Evolutionary conservation across 1,284 basidiomycete species (phyloP), one percentile per base, ranked within the genome.

Genomic region (Meira nashicola): DNA sequence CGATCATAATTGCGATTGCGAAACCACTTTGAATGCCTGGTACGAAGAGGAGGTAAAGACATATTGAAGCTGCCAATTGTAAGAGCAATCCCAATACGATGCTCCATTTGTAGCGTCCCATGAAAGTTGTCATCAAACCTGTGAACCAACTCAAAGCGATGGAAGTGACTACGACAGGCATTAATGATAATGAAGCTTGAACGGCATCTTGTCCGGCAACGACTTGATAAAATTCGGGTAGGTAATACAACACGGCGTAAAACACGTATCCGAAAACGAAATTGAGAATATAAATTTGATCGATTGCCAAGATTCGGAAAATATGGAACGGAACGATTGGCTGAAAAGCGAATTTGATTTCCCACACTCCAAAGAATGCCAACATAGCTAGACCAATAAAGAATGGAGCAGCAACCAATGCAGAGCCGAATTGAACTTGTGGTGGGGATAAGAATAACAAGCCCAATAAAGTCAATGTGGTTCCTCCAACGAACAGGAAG

Each of bases 181-280:
- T 51, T 17, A 60, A 39, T 3, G 43, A 17, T 17, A 60, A 10
- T 19, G 59, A 56, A 21, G 56, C 23, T 57, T 58, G 19, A 33
- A 61, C 15, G 5, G 57, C 55, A 19, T 39, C 33, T 38, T 58
- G 37, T 14, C 19, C n/a, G 14, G 33, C 28, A 9, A 52, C 59
- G 7, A 57, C 50, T 41, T 61, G 59, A 57, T 44, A 61, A 43
- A 57, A 61, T 39, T 53, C 28, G 1, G 59, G 59, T 1, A 61
- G 12, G 48, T 53, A 61, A 33, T 58, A 61, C 10, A 58, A n/a
- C 17, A 44, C 21, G 23, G 46, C 21, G 23, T 38, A 58, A 46
- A 61, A 61, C 17, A 58, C 17, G 28, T 53, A 58, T 15, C 59
- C 59, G 38, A 52, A 58, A n/a, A 50, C 19, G 15, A 58, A 25